Evolutionary conservation across 192 early-diverging fungal species (phyloP), one percentile per base, ranked within the genome.

Genomic region (Mycoemilia scoparia): DNA sequence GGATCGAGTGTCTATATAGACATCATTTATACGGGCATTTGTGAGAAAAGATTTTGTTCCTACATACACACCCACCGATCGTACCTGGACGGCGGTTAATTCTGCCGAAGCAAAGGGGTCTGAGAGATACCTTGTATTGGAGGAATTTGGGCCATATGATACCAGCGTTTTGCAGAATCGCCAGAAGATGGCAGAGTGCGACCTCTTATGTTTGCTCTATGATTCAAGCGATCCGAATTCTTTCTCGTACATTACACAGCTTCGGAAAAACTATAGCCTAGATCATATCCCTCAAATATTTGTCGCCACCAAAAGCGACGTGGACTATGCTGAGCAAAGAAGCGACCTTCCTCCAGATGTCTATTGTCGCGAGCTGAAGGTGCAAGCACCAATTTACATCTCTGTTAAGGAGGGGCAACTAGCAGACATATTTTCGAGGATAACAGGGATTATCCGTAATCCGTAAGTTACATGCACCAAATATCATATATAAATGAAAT

Each of bases 121-220:
- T 6, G 90, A 92, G 41, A 91, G 88, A 40, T 93, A 96, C 49
- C 54, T 99, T 12, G 87, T 95, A 68, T 75, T 99, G 76, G 81
- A 92, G 59, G 91, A 96, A 43, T 82, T 87, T 49, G 86, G 84
- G 5, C 71, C 79, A 0, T 76, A 82, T 41, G 89, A 92, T 32
- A 68, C 79, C 7, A 87, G 92, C 46, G 72, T 99, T 5, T 63
- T 99, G 23, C 76, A 81, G 43, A 92, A 84, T 54, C 77, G 75
- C 46, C 80, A 81, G 34, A 73, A 71, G 41, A 62, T 95, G 17
- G 89, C 89, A 30, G 57, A 63, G 15, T 92, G 84, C 54, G 95
- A 99, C 52, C 66, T 95, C 1, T 54, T 96, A 30, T 84, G 84
- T 29, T 82, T 96, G 60, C 85, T 95, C 3, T 99, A 93, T 54